A percentile compares a stretch with the other conserved stretches of the same genome.
Conservation (phyloP, 2,329 filamentous ascomycete species). For the Capronia coronata region DNA sequence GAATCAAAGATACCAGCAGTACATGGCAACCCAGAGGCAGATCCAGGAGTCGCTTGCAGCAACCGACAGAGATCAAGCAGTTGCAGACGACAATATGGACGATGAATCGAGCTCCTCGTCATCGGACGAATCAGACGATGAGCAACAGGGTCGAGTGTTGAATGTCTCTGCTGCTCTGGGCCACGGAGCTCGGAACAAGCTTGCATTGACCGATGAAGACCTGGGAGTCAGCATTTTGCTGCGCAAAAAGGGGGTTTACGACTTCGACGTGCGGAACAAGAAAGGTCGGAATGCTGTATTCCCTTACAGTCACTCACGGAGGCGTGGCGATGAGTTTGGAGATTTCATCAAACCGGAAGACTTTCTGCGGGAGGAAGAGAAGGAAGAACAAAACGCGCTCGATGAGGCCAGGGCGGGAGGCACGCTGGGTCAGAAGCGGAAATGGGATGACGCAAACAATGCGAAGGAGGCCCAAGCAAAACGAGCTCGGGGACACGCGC, state of each 20-base stretch:
- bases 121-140: slow-evolving; percentile 80
- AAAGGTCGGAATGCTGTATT: slow-evolving; percentile 90
- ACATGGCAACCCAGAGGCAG: slow-evolving; percentile 79
- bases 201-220: slow-evolving; percentile 80
- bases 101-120: slow-evolving; percentile 80
- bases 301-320: slow-evolving; percentile 72
- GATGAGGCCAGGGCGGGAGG: slow-evolving; percentile 51
- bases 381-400: slow-evolving; percentile 62
- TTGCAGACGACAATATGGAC: slow-evolving; percentile 67
- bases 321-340: slow-evolving; percentile 82
- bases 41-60: slow-evolving; percentile 73
- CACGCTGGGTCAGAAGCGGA: slow-evolving; percentile 81
- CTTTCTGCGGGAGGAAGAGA: slow-evolving; percentile 85
- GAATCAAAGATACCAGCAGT: slow-evolving; percentile 78
- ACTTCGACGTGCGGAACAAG: slow-evolving; percentile 86
- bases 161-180: slow-evolving; percentile 82
- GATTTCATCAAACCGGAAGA: slow-evolving; percentile 92
- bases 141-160: slow-evolving; percentile 84
- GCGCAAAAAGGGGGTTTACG: slow-evolving; percentile 81
- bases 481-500: slow-evolving; percentile 16
- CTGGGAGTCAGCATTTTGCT: slow-evolving; percentile 85
- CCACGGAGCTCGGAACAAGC: slow-evolving; percentile 76
- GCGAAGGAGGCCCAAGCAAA: slow-evolving; percentile 35
- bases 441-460: slow-evolving; percentile 68
- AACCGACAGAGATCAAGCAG: slow-evolving; percentile 42